phyloP scores from a whole-genome alignment of 2,329 filamentous ascomycete genomes.

The Aspergillus tubingensis region DNA sequence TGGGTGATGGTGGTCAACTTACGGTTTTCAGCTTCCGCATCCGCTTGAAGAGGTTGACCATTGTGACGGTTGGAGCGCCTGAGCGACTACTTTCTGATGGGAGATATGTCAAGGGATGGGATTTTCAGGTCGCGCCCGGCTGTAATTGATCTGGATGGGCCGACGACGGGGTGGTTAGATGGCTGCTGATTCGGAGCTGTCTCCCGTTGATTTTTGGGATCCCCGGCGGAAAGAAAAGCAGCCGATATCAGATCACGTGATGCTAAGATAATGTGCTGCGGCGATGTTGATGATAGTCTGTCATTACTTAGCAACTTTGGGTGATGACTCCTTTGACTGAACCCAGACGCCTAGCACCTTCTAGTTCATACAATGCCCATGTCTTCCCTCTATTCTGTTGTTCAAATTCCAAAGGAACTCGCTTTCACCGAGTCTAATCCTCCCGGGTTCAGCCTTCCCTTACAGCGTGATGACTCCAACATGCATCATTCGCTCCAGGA shows the following conservation, averaged over 20 bases:
- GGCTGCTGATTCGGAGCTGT: conserved; percentile 14
- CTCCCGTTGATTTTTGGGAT: conserved; percentile 22
- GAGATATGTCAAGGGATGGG: neutral
- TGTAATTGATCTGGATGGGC: conserved; percentile 4
- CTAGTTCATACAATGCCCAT: too few relatives aligned
- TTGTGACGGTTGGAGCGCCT: conserved; percentile 27
- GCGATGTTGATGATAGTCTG: neutral
- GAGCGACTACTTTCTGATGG: neutral
- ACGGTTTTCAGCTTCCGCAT: conserved; percentile 74
- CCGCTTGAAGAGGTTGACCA: conserved; percentile 60
- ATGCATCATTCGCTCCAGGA: neutral
- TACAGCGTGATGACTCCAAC: neutral
- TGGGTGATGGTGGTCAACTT: conserved; percentile 22
- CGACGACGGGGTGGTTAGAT: conserved; percentile 6
- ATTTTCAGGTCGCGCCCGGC: neutral
- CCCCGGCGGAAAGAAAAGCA: conserved; percentile 26
- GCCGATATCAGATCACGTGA: conserved; percentile 24
- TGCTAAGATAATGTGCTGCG: neutral
- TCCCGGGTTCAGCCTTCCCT: neutral
- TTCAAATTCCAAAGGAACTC: neutral
- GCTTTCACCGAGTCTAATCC: neutral
- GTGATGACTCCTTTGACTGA: neutral
- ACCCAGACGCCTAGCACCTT: too few relatives aligned
- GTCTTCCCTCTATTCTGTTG: neutral
- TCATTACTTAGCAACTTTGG: neutral